Conservation (phyloP, 441 rosid genomes). For the Corymbia citriodora region DNA sequence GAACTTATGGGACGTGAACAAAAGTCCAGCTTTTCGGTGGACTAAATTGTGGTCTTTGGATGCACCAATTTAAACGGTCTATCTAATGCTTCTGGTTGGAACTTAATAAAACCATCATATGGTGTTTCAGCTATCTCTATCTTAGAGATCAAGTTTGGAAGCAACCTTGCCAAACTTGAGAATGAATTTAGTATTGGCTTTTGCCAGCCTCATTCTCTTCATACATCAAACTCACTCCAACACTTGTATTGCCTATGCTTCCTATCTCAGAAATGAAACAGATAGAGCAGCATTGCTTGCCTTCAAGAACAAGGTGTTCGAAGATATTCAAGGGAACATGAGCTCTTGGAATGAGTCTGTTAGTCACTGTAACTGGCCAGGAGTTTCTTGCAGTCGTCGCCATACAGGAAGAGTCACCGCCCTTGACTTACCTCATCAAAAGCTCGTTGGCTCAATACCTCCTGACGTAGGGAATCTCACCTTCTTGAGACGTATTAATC, state of each 20-base stretch:
- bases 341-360: not conserved
- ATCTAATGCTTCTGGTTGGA: not conserved
- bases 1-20: not conserved
- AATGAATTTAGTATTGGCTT: not conserved
- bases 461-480: slow-evolving; percentile 8
- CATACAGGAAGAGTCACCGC: accelerated
- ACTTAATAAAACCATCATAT: not conserved
- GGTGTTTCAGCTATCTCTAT: not conserved
- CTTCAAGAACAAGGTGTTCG: not conserved
- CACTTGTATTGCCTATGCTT: not conserved
- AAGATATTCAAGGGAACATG: not conserved
- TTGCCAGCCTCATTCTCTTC: not conserved
- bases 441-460: slow-evolving; percentile 14
- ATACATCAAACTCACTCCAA: not conserved
- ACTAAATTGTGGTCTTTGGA: not conserved
- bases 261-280: not conserved
- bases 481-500: not conserved
- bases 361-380: not conserved
- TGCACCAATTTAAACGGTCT: accelerated
- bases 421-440: not conserved
- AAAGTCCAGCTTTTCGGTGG: not conserved
- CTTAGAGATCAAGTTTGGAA: not conserved
- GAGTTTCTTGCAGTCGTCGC: not conserved
- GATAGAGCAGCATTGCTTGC: not conserved
- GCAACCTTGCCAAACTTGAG: not conserved